Percentiles rank a stretch among this genome's conserved stretches.
These are phyloP conservation scores for Talaromyces pinophilus DNA, from an alignment of 2,329 filamentous ascomycete genomes.

Conservation along the genomic window DNA sequence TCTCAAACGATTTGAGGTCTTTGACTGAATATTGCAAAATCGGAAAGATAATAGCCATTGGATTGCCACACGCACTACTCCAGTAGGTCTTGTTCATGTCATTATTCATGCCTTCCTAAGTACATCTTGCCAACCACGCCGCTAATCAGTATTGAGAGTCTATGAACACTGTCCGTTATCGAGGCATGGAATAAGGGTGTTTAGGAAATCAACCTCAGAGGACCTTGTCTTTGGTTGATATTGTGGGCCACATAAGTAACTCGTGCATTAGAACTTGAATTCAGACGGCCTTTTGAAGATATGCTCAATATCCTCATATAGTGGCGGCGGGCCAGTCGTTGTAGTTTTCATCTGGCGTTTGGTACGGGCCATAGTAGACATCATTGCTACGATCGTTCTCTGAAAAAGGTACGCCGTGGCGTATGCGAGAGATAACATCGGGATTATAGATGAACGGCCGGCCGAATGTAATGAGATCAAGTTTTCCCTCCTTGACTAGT, in stretches of 20 bases:
- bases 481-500: constrained; percentile 17
- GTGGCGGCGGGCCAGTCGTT: constrained; percentile 26
- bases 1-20: neutral
- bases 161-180: no score
- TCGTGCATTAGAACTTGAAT: neutral
- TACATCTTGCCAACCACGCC: neutral
- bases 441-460: neutral
- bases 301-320: neutral
- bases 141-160: no score
- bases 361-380: constrained; percentile 32
- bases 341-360: constrained; percentile 28
- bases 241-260: neutral
- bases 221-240: neutral
- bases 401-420: constrained; percentile 2
- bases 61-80: no score
- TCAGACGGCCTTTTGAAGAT: neutral
- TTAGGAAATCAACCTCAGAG: neutral
- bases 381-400: constrained; percentile 28
- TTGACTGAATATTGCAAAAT: neutral
- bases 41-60: neutral
- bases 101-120: neutral
- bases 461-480: neutral
- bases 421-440: neutral
- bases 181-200: no score
- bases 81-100: neutral